A percentile compares a stretch with the other conserved stretches of the same genome.
Evolutionary conservation across 2,329 filamentous ascomycete species (phyloP).

Genomic region (Beauveria asiatica): DNA sequence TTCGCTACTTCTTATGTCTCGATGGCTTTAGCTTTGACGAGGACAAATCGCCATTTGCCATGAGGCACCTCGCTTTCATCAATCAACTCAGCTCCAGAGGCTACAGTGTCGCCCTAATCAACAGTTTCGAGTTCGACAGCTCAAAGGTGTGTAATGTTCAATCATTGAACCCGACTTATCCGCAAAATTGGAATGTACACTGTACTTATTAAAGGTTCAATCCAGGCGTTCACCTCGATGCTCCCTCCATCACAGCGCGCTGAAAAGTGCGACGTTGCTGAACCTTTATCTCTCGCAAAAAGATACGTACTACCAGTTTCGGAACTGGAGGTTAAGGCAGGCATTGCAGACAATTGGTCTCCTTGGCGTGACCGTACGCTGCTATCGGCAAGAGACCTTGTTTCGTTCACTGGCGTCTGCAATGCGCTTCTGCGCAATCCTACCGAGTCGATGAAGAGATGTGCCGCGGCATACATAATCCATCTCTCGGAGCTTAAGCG

Average conservation of each 20-base stretch:
- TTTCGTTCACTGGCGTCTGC: constrained; percentile 15
- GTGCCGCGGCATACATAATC: constrained; percentile 16
- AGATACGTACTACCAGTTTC: neutral
- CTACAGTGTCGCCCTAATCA: constrained; percentile 8
- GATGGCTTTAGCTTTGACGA: neutral
- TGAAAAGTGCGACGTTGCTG: constrained; percentile 2
- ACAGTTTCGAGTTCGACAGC: constrained; percentile 12
- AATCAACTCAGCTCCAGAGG: neutral
- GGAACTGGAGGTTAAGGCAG: neutral
- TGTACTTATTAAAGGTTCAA: constrained; percentile 18
- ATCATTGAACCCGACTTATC: neutral
- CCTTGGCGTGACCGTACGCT: constrained; percentile 12
- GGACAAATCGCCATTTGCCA: neutral
- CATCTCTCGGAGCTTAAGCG: constrained; percentile 20
- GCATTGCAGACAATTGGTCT: constrained; percentile 12
- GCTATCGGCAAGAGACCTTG: constrained; percentile 13
- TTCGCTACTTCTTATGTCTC: constrained; percentile 11
- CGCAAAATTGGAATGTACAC: neutral
- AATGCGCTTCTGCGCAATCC: constrained; percentile 12
- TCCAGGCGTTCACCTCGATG: constrained; percentile 12
- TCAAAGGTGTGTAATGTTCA: constrained; percentile 10
- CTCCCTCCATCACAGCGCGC: neutral
- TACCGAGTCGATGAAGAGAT: neutral
- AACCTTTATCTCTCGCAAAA: neutral
- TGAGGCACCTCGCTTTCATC: constrained; percentile 1